phyloP scores from a whole-genome alignment of 2,329 filamentous ascomycete species.

The Calonectria pseudoreteaudii region DNA sequence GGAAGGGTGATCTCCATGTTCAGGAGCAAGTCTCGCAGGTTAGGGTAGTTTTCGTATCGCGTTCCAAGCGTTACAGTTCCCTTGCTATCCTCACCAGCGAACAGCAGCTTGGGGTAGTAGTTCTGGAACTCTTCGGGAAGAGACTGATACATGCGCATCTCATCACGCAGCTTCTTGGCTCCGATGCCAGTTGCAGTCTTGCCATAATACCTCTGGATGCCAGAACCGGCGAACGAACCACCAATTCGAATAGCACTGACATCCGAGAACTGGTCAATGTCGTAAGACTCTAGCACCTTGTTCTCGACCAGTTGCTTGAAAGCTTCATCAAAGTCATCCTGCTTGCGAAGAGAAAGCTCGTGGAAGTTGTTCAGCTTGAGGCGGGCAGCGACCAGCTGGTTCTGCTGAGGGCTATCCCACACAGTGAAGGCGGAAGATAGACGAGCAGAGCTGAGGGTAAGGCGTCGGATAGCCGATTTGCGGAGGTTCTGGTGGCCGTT shows the following conservation, averaged over 20 bases:
- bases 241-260: slow-evolving; percentile 6
- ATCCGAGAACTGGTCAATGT: slow-evolving; percentile 10
- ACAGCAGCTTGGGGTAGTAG: not conserved
- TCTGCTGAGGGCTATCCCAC: not conserved
- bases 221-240: slow-evolving; percentile 4
- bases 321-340: not conserved
- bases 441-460: not conserved
- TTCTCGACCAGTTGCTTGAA: not conserved
- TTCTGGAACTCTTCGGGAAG: not conserved
- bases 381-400: not conserved
- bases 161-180: slow-evolving; percentile 8
- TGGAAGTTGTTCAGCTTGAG: not conserved
- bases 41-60: slow-evolving; percentile 5
- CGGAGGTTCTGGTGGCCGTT: not conserved
- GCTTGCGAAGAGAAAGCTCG: not conserved
- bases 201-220: not conserved
- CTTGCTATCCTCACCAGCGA: not conserved
- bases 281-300: not conserved
- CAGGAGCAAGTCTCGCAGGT: slow-evolving; percentile 3
- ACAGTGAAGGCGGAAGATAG: not conserved
- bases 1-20: not conserved
- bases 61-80: not conserved
- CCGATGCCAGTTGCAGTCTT: slow-evolving; percentile 7
- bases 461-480: not conserved
- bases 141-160: slow-evolving; percentile 15